Base-by-base conservation (phyloP, 495 filamentous ascomycete genomes). In the Trichoderma erinaceum region DNA sequence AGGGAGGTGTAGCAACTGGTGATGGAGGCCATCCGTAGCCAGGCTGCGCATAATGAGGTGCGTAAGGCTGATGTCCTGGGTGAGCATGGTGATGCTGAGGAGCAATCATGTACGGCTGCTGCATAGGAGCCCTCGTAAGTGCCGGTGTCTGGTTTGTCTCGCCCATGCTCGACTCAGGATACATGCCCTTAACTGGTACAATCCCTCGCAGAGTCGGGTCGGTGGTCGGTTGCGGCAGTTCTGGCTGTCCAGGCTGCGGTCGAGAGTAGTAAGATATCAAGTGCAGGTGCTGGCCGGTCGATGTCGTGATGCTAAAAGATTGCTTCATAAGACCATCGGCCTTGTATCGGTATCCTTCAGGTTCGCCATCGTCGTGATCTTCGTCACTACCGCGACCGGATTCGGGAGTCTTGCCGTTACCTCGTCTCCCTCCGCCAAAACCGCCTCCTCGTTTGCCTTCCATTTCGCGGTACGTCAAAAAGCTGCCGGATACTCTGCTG, bases 321-420 rank as follows among this genome's bases (percentile, higher is more conserved):
- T 99, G 95, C 82, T 99, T 99, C 93, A 97, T 97, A 44, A 99
- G 81, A 0, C 95, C 95, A 72, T 98, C 95, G 1, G 91, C 89
- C 80, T 99, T 99, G 78, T 99, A 99, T 66, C 94, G 86, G 76
- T 98, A 99, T 15, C 95, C 95, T 76, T 99, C 95, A 0, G 91
- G 95, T 44, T 93, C 95, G 56, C 92, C 91, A 41, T 94, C 92
- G 69, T 88, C 88, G 70, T 87, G 85, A 63, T 89, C 89, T 32
- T 91, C 91, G 72, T 97, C 94, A 74, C 90, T 94, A 41, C 88
- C 87, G 71, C 89, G 85, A 66, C 82, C 82, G 72, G 89, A 91
- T 52, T 94, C 91, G 18, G 92, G 92, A 16, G 91, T 93, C 81
- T 91, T 93, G 44, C 90, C 90, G 13, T 82, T 84, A 16, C 76